phyloP scores from a whole-genome alignment of 345 rosid species.

The Gossypioides kirkii region DNA sequence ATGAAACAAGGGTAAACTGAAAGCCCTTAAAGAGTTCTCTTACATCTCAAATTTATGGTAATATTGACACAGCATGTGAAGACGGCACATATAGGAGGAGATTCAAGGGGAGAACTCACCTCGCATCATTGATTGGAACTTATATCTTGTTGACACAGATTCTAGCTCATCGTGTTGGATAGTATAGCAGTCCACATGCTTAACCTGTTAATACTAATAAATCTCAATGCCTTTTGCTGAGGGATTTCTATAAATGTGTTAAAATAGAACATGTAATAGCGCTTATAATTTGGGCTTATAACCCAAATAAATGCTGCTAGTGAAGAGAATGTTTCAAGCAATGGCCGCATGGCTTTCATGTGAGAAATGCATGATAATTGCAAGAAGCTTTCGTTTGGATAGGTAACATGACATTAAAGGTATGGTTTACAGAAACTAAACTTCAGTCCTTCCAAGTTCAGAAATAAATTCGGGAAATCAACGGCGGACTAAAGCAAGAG shows the following conservation, averaged over 20 bases:
- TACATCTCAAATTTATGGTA: not conserved
- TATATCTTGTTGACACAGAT: constrained; percentile 64
- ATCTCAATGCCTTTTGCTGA: not conserved
- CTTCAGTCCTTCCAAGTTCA: not conserved
- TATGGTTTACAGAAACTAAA: not conserved
- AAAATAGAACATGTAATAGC: not conserved
- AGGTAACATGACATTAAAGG: not conserved
- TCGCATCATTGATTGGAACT: constrained; percentile 92
- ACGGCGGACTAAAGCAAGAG: not conserved
- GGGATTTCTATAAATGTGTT: not conserved
- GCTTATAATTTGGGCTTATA: not conserved
- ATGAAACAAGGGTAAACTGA: not conserved
- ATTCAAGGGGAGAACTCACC: constrained; percentile 32
- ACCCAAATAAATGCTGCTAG: not conserved
- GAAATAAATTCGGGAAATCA: not conserved
- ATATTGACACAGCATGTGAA: not conserved
- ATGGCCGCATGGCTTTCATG: not conserved
- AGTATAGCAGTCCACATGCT: constrained; percentile 65
- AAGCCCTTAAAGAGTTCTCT: not conserved
- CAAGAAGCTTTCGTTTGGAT: not conserved
- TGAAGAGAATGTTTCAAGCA: not conserved
- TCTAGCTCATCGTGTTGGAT: constrained; percentile 73
- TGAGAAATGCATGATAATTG: not conserved
- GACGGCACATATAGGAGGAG: not conserved
- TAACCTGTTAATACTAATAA: constrained; percentile 46